Conservation (phyloP, 2,329 filamentous ascomycete genomes). For the Fusarium clavum region DNA sequence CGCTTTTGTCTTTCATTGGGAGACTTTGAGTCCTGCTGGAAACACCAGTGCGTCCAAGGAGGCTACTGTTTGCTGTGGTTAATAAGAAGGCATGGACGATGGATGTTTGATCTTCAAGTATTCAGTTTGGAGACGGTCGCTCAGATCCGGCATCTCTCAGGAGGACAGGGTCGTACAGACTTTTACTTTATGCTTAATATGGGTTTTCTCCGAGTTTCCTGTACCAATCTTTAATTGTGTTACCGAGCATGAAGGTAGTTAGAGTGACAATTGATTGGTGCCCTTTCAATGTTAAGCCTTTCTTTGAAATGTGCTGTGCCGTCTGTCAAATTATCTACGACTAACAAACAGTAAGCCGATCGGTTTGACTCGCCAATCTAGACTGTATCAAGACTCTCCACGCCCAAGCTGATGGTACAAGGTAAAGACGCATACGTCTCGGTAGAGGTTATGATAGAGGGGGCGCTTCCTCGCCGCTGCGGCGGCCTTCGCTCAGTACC, state of each 20-base stretch:
- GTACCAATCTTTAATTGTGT: background rate
- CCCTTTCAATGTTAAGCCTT: fast-evolving
- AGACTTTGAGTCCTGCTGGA: constrained; percentile 54
- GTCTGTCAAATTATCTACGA: background rate
- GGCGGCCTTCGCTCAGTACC: background rate
- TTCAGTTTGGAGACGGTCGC: background rate
- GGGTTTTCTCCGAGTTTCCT: background rate
- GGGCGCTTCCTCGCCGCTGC: too few relatives aligned
- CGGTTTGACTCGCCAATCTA: fast-evolving
- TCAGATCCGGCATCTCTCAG: too few relatives aligned
- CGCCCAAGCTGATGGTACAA: background rate
- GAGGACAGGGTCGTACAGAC: too few relatives aligned
- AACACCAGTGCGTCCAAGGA: constrained; percentile 53
- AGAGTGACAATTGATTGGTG: background rate
- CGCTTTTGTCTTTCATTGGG: constrained; percentile 80
- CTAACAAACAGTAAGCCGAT: background rate
- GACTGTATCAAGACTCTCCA: background rate
- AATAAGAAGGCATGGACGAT: background rate
- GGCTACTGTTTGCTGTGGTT: constrained; percentile 57
- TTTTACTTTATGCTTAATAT: background rate
- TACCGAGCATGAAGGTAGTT: background rate
- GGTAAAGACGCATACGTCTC: background rate
- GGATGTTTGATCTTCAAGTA: background rate
- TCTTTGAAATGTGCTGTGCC: background rate
- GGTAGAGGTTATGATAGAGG: background rate